Evolutionary conservation across 2,329 filamentous ascomycete genomes (phyloP), one percentile per base, ranked within the genome.

Genomic region (Talaromyces sp.): DNA sequence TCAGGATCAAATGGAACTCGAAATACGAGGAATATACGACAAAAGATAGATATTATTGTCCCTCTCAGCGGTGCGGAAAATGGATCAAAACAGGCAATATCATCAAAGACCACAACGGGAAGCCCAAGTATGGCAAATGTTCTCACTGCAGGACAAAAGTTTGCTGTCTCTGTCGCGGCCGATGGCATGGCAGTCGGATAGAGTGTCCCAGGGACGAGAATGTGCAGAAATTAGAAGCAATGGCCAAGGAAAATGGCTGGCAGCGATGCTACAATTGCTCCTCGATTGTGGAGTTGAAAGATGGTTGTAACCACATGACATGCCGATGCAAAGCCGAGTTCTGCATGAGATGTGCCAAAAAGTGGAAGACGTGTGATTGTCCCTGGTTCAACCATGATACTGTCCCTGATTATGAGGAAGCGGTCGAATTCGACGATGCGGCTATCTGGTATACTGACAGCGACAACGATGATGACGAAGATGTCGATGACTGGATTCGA

Each of bases 281-380:
- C 70, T 84, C 86, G 37, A 86, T 91, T 81, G 90, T 96, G 52
- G 90, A 96, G 75, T 80, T 92, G 59, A 89, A 89, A 70, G 90
- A 94, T 75, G 92, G 92, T 52, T 93, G 90, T 77, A 93, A 94
- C 78, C 92, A 94, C 74, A 94, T 96, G 87, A 92, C 87, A 33
- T 96, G 92, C 75, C 90, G 88, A 63, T 96, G 93, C 73, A 89
- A 86, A 62, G 91, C 91, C 33, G 86, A 96, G 71, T 96, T 96
- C 73, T 97, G 93, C 79, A 93, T 95, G 86, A 84, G 91, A 31
- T 97, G 93, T 73, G 92, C 90, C 24, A 74, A 82, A 37, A 90
- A 90, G 70, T 96, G 92, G 92, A 94, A 92, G 78, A 88, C 84
- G 0, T 96, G 92, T 73, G 87, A 90, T 62, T 96, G 92, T 69